These are phyloP conservation scores for Xylariaceae sp. DNA, from an alignment of 2,329 filamentous ascomycete species.

Conservation along the genomic window DNA sequence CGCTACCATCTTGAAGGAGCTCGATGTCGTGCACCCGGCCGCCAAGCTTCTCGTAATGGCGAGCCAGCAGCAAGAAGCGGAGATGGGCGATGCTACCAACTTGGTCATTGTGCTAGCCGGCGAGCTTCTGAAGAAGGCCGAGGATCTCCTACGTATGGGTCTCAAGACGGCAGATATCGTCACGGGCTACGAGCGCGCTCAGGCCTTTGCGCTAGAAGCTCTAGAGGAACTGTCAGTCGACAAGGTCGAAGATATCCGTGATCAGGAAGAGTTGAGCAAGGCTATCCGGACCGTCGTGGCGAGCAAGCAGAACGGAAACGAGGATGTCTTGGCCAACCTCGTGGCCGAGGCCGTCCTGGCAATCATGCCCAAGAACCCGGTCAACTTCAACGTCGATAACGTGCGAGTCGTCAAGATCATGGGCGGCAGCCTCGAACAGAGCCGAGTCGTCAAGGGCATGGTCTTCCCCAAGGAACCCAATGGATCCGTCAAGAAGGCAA, in stretches of 20 bases:
- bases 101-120: conserved; percentile 93
- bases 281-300: conserved; percentile 92
- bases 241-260: conserved; percentile 77
- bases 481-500: conserved; percentile 82
- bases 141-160: conserved; percentile 93
- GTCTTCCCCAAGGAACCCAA: conserved; percentile 96
- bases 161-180: conserved; percentile 98
- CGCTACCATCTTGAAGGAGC: conserved; percentile 91
- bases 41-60: conserved; percentile 98
- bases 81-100: conserved; percentile 99
- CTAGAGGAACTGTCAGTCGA: conserved; percentile 88
- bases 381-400: conserved; percentile 98
- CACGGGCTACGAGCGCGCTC: conserved; percentile 90
- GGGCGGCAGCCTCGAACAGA: conserved; percentile 93
- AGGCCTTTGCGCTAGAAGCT: conserved; percentile 76
- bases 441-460: conserved; percentile 94
- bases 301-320: conserved; percentile 92
- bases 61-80: conserved; percentile 95
- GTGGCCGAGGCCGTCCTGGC: conserved; percentile 81
- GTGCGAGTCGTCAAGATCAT: conserved; percentile 99
- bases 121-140: conserved; percentile 92
- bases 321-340: conserved; percentile 79
- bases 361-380: conserved; percentile 90
- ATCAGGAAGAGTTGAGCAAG: conserved; percentile 82
- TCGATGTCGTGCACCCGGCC: conserved; percentile 96